Evolutionary conservation across 495 filamentous ascomycete genomes (phyloP).

Genomic region (Penicillium cataractarum): DNA sequence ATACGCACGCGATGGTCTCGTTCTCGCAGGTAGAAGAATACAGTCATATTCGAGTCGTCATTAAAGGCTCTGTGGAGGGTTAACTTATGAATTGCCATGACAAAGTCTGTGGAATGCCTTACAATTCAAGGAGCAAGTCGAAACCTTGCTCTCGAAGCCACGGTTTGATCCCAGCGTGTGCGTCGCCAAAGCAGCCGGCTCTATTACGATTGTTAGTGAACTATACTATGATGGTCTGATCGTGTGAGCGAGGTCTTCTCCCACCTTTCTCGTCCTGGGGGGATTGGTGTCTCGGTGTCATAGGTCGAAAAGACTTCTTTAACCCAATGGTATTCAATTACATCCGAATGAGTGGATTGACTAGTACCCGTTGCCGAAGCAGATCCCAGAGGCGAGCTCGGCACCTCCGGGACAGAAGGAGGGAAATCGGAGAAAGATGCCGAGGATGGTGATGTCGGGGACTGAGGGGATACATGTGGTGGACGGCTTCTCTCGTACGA

Average conservation of each 20-base stretch:
- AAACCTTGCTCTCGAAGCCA: slow-evolving; percentile 42
- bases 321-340: slow-evolving; percentile 54
- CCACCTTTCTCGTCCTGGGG: slow-evolving; percentile 44
- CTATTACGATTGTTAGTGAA: slow-evolving; percentile 29
- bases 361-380: slow-evolving; percentile 35
- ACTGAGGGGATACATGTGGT: slow-evolving; percentile 31
- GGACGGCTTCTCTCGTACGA: slow-evolving; percentile 48
- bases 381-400: slow-evolving; percentile 45
- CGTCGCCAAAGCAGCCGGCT: slow-evolving; percentile 53
- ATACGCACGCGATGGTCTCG: slow-evolving; percentile 60
- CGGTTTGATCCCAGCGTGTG: slow-evolving; percentile 40
- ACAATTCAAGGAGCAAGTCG: slow-evolving; percentile 51
- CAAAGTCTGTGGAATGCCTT: no score
- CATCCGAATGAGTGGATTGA: slow-evolving; percentile 36
- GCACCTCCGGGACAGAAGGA: slow-evolving; percentile 45
- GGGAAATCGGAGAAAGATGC: slow-evolving; percentile 39
- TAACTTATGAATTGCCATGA: no score
- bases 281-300: slow-evolving; percentile 45
- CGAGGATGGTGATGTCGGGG: slow-evolving; percentile 39
- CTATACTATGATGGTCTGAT: background rate
- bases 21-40: slow-evolving; percentile 59
- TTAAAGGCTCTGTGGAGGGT: slow-evolving; percentile 39
- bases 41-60: slow-evolving; percentile 49
- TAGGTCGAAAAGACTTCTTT: slow-evolving; percentile 49
- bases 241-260: slow-evolving; percentile 10